Percentiles rank a stretch among this genome's conserved stretches.
Conservation (phyloP, 1,284 basidiomycete species). For the Ustilago cynodontis region DNA sequence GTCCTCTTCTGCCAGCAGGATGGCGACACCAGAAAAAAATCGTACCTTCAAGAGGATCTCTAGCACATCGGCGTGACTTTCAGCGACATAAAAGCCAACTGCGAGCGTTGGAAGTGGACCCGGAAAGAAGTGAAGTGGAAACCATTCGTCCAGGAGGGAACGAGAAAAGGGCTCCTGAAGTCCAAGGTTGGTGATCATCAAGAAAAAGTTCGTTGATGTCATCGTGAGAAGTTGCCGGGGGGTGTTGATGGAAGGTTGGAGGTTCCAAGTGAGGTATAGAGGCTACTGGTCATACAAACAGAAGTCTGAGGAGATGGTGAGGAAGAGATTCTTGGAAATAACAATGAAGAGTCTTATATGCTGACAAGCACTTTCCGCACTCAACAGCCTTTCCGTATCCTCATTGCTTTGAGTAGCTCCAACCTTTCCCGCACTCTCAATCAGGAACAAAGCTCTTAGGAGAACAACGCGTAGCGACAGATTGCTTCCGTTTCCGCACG, state of each 20-base stretch:
- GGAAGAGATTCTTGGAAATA: no score
- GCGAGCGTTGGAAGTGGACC: neutral
- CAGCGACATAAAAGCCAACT: constrained; percentile 5
- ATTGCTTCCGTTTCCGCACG: constrained; percentile 1
- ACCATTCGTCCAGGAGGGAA: constrained; percentile 13
- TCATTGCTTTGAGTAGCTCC: neutral
- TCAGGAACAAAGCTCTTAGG: neutral
- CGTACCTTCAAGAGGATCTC: constrained; percentile 16
- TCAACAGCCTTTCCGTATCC: neutral
- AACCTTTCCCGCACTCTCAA: neutral
- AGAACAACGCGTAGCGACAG: constrained; percentile 7
- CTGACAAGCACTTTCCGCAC: no score
- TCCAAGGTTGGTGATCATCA: constrained; percentile 9
- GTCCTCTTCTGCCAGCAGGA: neutral
- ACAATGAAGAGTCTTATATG: no score
- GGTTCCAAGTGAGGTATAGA: neutral
- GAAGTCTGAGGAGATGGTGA: no score
- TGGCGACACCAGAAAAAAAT: neutral
- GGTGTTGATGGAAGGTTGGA: neutral
- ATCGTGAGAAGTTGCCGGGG: neutral
- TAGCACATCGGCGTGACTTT: constrained; percentile 1
- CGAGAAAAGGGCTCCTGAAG: neutral
- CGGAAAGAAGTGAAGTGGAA: constrained; percentile 16
- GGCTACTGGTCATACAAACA: no score
- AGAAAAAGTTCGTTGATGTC: constrained; percentile 8